Conservation (phyloP, 495 filamentous ascomycete species). For the Baudoinia panamericana region DNA sequence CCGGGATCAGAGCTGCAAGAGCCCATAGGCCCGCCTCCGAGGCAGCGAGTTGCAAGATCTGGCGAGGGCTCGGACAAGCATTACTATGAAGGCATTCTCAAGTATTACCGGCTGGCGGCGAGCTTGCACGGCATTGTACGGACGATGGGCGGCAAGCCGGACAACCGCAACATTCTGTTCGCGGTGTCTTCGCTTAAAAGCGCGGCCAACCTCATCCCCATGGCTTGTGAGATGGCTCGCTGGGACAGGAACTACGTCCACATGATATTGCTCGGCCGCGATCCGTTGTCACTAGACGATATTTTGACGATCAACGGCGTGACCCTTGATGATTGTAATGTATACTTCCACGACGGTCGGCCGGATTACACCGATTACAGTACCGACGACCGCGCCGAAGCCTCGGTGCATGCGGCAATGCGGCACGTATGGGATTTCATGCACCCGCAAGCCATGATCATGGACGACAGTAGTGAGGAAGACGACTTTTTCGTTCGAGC, state of each 20-base stretch:
- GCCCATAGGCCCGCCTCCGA: slow-evolving; percentile 22
- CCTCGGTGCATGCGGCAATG: slow-evolving; percentile 26
- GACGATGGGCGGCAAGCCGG: slow-evolving; percentile 22
- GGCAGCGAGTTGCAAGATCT: slow-evolving; percentile 15
- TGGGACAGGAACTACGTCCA: slow-evolving; percentile 46
- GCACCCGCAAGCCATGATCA: slow-evolving; percentile 44
- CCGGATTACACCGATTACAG: slow-evolving; percentile 39
- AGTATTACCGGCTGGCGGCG: slow-evolving; percentile 39
- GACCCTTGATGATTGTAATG: slow-evolving; percentile 36
- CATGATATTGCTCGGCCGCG: slow-evolving; percentile 43
- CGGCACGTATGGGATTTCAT: slow-evolving; percentile 39
- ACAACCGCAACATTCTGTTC: slow-evolving; percentile 46
- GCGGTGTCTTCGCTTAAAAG: slow-evolving; percentile 45
- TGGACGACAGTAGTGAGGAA: slow-evolving; percentile 39
- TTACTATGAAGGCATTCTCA: slow-evolving; percentile 44
- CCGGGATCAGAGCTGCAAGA: slow-evolving; percentile 5
- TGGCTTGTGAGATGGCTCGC: slow-evolving; percentile 47
- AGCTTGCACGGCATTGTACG: slow-evolving; percentile 35
- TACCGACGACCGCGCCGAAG: slow-evolving; percentile 37
- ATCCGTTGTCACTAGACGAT: slow-evolving; percentile 39
- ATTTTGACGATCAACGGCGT: slow-evolving; percentile 45
- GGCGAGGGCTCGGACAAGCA: slow-evolving; percentile 22
- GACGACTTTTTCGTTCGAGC: slow-evolving; percentile 43
- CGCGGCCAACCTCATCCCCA: slow-evolving; percentile 40
- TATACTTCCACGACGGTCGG: slow-evolving; percentile 49